A percentile compares a stretch with the other conserved stretches of the same genome.
phyloP scores from a whole-genome alignment of 331 rosid genomes.

The Pyracantha coccinea region DNA sequence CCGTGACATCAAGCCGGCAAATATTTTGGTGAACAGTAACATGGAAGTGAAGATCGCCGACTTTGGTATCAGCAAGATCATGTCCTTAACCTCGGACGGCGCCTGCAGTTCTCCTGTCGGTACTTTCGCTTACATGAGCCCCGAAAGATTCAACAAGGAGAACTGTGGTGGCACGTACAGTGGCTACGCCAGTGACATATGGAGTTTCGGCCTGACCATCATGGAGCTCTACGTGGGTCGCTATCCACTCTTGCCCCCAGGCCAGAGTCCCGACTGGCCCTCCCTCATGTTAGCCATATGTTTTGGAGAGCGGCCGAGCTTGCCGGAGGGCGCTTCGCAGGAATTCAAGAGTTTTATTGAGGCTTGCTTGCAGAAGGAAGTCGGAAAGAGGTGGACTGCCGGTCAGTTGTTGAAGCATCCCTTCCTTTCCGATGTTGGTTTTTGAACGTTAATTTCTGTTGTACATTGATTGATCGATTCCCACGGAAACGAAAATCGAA shows the following conservation, averaged over 20 bases:
- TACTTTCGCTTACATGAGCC: conserved; percentile 94
- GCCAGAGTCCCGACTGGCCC: conserved; percentile 88
- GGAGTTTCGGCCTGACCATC: conserved; percentile 79
- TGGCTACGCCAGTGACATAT: conserved; percentile 70
- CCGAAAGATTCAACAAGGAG: conserved; percentile 85
- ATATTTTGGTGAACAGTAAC: conserved; percentile 42
- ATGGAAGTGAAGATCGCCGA: conserved; percentile 72
- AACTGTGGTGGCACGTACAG: conserved; percentile 59
- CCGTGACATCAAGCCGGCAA: conserved; percentile 74
- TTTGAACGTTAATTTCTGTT: too few species aligned
- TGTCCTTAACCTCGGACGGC: conserved; percentile 53
- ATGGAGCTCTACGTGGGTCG: conserved; percentile 80
- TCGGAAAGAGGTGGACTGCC: conserved; percentile 61
- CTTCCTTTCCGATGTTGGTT: conserved; percentile 8
- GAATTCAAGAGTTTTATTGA: conserved; percentile 53
- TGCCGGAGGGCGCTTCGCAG: conserved; percentile 43
- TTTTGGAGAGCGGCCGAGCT: conserved; percentile 59
- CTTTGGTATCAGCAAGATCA: conserved; percentile 68
- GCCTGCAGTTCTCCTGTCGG: conserved; percentile 80
- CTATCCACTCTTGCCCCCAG: conserved; percentile 64
- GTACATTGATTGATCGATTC: too few species aligned
- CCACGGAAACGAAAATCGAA: too few species aligned
- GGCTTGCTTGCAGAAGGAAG: conserved; percentile 72
- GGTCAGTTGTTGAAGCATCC: conserved; percentile 62
- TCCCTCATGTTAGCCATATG: conserved; percentile 88